Evolutionary conservation across 176 grass and related monocot species (phyloP).

Genomic region (Pontederia paniculata): DNA sequence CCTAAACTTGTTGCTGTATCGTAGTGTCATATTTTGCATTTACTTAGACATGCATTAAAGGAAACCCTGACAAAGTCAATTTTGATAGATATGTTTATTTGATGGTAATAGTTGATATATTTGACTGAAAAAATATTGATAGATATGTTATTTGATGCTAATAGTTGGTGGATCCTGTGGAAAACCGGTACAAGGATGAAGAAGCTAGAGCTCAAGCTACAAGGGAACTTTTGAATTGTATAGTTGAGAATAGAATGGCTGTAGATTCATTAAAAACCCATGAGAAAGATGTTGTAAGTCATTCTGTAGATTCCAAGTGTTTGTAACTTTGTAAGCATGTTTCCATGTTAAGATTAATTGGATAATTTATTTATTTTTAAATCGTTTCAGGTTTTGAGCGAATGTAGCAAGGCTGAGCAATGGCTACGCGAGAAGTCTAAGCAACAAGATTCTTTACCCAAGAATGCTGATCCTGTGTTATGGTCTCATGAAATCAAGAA

Average conservation of each 20-base stretch:
- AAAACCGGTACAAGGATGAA: constrained; percentile 82
- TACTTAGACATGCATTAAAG: too few relatives aligned
- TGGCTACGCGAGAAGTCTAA: constrained; percentile 64
- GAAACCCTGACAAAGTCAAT: too few relatives aligned
- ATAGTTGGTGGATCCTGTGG: constrained; percentile 95
- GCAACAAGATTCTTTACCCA: constrained; percentile 61
- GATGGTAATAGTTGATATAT: too few relatives aligned
- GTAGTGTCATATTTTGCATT: too few relatives aligned
- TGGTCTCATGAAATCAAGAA: constrained; percentile 76
- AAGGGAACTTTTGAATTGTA: constrained; percentile 59
- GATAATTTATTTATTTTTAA: neutral
- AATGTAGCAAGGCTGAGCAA: constrained; percentile 69
- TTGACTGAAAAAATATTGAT: too few relatives aligned
- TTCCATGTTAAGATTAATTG: constrained; percentile 1
- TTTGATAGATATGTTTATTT: too few relatives aligned
- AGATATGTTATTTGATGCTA: constrained; percentile 22
- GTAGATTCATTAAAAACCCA: constrained; percentile 44
- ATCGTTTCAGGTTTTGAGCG: constrained; percentile 44
- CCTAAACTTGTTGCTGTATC: too few relatives aligned
- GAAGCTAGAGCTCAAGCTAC: constrained; percentile 63
- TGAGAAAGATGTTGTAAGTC: constrained; percentile 59
- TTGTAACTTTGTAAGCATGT: constrained; percentile 1
- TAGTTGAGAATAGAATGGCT: constrained; percentile 48
- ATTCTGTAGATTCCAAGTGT: neutral
- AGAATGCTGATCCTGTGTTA: constrained; percentile 75